Conservation (phyloP, 2,329 filamentous ascomycete genomes). For the Calonectria leucothoes region DNA sequence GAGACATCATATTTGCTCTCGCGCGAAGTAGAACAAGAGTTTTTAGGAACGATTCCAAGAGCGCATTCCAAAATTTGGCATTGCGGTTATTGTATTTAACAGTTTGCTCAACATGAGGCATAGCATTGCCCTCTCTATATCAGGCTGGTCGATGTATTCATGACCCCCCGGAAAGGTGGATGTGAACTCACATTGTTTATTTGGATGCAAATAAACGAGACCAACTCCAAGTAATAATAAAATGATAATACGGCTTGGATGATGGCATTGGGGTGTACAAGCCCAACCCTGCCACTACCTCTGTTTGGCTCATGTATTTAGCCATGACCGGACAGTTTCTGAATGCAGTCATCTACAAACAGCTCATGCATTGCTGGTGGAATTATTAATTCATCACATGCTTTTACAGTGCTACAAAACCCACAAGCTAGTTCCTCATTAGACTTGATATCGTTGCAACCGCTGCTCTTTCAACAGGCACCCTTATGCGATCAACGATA, state of each 20-base stretch:
- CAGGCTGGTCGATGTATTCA: too few relatives aligned
- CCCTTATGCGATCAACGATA: not conserved
- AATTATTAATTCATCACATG: not conserved
- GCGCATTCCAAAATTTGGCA: not conserved
- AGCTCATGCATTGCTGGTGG: not conserved
- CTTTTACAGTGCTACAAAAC: not conserved
- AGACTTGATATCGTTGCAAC: not conserved
- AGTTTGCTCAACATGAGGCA: not conserved
- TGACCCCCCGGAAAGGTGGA: too few relatives aligned
- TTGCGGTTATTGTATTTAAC: not conserved
- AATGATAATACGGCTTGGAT: not conserved
- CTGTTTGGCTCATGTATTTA: not conserved
- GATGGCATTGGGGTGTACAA: not conserved
- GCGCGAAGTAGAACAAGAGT: not conserved
- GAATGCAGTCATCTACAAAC: not conserved
- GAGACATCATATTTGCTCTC: not conserved
- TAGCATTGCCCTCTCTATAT: not conserved
- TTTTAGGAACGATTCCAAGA: not conserved
- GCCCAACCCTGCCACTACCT: not conserved
- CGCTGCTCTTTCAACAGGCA: not conserved
- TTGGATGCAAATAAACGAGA: not conserved
- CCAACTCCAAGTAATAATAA: too few relatives aligned
- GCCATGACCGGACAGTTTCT: not conserved
- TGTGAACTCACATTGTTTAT: not conserved
- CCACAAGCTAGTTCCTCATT: not conserved